Conservation (phyloP, 169 alveolate species). For the Eimeria necatrix region DNA sequence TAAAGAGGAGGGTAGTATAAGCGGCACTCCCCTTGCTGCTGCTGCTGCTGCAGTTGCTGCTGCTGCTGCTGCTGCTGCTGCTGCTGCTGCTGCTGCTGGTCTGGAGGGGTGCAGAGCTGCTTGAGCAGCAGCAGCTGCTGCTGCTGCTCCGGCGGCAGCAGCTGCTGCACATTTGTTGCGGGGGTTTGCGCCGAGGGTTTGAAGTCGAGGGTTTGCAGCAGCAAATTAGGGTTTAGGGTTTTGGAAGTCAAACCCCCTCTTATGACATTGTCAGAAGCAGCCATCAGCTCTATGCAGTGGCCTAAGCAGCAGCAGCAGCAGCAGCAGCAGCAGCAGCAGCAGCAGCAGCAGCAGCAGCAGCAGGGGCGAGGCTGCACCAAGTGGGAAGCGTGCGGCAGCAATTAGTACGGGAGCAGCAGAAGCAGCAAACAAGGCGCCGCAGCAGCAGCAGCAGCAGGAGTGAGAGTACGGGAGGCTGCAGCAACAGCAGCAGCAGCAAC, state of each 20-base stretch:
- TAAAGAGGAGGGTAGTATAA: neutral
- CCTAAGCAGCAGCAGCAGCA: conserved; percentile 83
- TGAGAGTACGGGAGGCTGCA: too few relatives aligned
- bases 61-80: neutral
- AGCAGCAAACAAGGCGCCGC: neutral
- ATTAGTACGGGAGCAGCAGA: too few relatives aligned
- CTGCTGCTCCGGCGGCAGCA: neutral
- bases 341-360: neutral
- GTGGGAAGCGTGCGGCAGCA: too few relatives aligned
- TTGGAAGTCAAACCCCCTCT: conserved; percentile 97
- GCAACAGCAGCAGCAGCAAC: too few relatives aligned
- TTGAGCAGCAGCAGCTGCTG: neutral
- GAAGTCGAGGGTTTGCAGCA: conserved; percentile 38
- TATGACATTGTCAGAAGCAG: conserved; percentile 96
- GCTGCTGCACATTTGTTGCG: neutral
- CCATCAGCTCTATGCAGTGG: conserved; percentile 95
- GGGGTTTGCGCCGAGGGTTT: neutral
- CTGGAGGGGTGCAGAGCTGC: neutral
- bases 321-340: neutral
- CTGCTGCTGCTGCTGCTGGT: neutral
- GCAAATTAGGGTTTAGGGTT: conserved; percentile 86
- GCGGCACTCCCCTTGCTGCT: neutral
- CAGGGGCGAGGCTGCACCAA: too few relatives aligned
- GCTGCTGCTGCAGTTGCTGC: neutral
- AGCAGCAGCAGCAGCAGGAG: neutral